Evolutionary conservation across 257 asterid genomes (phyloP), one percentile per base, ranked within the genome.

Genomic region (Marsdenia floribunda): DNA sequence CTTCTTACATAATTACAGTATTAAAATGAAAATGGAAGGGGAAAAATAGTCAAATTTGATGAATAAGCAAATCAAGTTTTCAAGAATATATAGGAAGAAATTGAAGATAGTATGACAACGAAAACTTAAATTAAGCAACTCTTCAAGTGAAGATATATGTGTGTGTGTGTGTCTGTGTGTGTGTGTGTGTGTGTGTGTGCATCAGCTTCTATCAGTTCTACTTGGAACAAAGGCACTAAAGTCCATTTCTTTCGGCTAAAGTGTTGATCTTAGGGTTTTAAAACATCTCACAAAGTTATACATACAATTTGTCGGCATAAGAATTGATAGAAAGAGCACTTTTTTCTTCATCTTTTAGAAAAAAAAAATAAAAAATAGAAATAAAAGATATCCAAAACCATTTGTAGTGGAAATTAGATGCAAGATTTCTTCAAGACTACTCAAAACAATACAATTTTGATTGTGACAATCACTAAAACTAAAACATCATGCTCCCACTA

Each of bases 191-290:
- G 21, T 52, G 5, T 52, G n/a, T 50, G 60, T 9, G 24, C 21
- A 24, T n/a, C 16, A 10, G 35, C 6, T 58, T 58, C 64, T 11
- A 55, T 55, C 35, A 58, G 16, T 64, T 16, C 24, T 18, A 64
- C 69, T 35, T 15, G 6, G 47, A 64, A 64, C 47, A 64, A 64
- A 5, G 46, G 46, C 69, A 64, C 46, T 35, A 35, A 58, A 64
- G 69, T 64, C 69, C 69, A 64, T 64, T 64, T 64, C 69, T 64
- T 64, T 64, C 69, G 69, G 69, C 69, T 64, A 64, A 64, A 64
- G 69, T 64, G 69, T 35, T 64, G 69, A 64, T 15, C 42, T 64
- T 33, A 64, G 69, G 24, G 13, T 11, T 33, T 42, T 42, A 5
- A 42, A 14, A 3, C 16, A 6, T 63, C 47, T 15, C 47, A 16